These are phyloP conservation scores for Suhomyces kunorum DNA, from an alignment of 1,139 yeast species.

Conservation along the genomic window DNA sequence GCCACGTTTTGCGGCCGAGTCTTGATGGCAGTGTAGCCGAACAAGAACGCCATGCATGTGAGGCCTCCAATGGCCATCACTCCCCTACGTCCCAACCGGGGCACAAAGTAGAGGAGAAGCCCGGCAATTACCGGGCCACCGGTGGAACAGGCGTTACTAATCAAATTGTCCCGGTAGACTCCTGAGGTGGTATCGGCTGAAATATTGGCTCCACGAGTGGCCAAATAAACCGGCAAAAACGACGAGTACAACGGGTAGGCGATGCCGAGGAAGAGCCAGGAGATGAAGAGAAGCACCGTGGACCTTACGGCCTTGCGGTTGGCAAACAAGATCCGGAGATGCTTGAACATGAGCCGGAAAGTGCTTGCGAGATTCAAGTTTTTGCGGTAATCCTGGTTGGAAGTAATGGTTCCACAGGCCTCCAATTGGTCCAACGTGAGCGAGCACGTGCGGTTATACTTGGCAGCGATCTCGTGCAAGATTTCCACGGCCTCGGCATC, in stretches of 20 bases:
- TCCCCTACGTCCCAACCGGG: constrained; percentile 55
- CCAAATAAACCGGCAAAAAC: constrained; percentile 40
- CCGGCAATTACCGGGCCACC: constrained; percentile 62
- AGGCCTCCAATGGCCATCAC: constrained; percentile 56
- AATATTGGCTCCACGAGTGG: constrained; percentile 41
- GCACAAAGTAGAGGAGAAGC: constrained; percentile 38
- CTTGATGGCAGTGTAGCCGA: constrained; percentile 57
- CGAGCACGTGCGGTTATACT: constrained; percentile 31
- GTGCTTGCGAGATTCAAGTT: constrained; percentile 19
- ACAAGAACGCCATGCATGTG: constrained; percentile 53
- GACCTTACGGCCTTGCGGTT: constrained; percentile 29
- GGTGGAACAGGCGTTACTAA: constrained; percentile 52
- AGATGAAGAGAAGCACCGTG: constrained; percentile 30
- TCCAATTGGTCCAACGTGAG: constrained; percentile 32
- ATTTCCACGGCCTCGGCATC: constrained; percentile 36
- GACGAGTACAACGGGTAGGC: constrained; percentile 42
- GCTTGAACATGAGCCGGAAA: constrained; percentile 17
- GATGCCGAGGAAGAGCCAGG: constrained; percentile 42
- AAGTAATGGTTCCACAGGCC: constrained; percentile 29
- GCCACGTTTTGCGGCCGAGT: constrained; percentile 54
- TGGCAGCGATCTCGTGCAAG: constrained; percentile 30
- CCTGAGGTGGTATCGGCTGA: constrained; percentile 35
- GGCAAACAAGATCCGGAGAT: constrained; percentile 31
- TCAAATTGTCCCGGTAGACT: constrained; percentile 54
- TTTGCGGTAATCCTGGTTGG: constrained; percentile 21